Conservation (phyloP, 2,329 filamentous ascomycete genomes). For the Coniochaeta pulveracea region DNA sequence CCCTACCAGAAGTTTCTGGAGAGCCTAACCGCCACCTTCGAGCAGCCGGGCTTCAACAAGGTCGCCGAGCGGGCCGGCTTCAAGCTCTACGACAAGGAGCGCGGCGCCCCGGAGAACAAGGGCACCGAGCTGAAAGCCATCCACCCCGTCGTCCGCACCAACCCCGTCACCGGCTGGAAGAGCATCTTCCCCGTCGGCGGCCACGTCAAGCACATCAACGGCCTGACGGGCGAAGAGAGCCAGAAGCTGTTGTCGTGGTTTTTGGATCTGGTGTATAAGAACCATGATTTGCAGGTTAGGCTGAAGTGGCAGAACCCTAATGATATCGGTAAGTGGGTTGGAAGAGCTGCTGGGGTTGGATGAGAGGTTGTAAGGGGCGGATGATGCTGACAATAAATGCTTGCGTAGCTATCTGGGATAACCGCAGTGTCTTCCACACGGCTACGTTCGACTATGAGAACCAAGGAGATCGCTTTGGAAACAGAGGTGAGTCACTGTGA, state of each 20-base stretch:
- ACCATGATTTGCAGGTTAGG: slow-evolving; percentile 37
- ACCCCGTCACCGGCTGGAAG: slow-evolving; percentile 55
- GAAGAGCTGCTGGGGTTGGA: neutral
- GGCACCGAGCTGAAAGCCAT: slow-evolving; percentile 35
- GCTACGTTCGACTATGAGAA: slow-evolving; percentile 46
- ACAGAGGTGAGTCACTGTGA: too few relatives aligned
- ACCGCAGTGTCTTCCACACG: slow-evolving; percentile 44
- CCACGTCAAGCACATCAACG: slow-evolving; percentile 30
- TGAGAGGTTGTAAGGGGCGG: neutral
- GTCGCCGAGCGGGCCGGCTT: slow-evolving; percentile 27
- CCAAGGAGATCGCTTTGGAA: slow-evolving; percentile 36
- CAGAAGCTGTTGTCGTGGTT: slow-evolving; percentile 28
- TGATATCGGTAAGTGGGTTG: slow-evolving; percentile 28
- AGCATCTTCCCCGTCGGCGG: slow-evolving; percentile 32
- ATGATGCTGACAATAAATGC: too few relatives aligned
- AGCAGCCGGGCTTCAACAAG: slow-evolving; percentile 26
- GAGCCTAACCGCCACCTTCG: slow-evolving; percentile 29
- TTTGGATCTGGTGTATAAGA: slow-evolving; percentile 27
- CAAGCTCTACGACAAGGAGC: slow-evolving; percentile 29
- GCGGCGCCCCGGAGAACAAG: slow-evolving; percentile 42
- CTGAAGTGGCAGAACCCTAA: slow-evolving; percentile 32
- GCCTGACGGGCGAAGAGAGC: slow-evolving; percentile 28
- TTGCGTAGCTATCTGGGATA: slow-evolving; percentile 45
- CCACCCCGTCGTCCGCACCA: slow-evolving; percentile 48
- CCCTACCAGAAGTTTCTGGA: slow-evolving; percentile 37